A percentile compares a stretch with the other conserved stretches of the same genome.
Conservation (phyloP, 2,329 filamentous ascomycete species). For the Alternaria brassicicola region DNA sequence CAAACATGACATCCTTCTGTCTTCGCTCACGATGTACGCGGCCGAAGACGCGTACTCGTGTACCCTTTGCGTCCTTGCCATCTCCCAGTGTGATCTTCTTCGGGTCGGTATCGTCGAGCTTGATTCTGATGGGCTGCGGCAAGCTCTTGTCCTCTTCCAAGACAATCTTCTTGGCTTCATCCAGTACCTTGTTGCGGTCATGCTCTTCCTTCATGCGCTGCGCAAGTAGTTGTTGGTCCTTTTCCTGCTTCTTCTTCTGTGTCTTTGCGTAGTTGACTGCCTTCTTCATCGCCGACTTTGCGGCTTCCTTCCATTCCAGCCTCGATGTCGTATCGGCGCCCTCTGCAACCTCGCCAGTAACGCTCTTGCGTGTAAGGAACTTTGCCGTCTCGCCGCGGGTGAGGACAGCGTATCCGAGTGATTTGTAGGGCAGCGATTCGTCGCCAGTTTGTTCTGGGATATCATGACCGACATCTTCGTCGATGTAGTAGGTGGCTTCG, state of each 20-base stretch:
- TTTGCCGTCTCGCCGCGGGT: constrained; percentile 67
- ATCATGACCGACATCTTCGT: constrained; percentile 79
- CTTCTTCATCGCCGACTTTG: constrained; percentile 87
- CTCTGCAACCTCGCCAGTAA: constrained; percentile 45
- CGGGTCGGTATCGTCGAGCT: constrained; percentile 71
- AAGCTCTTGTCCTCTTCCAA: constrained; percentile 73
- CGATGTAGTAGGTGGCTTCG: constrained; percentile 69
- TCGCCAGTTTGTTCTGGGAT: constrained; percentile 69
- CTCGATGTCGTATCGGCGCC: constrained; percentile 65
- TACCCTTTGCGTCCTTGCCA: constrained; percentile 64
- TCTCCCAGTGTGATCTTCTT: constrained; percentile 62
- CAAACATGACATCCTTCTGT: constrained; percentile 85
- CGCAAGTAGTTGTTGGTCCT: constrained; percentile 74
- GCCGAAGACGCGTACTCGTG: constrained; percentile 79
- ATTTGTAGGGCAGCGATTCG: constrained; percentile 79
- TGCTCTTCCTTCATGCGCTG: constrained; percentile 75
- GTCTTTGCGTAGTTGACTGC: constrained; percentile 74
- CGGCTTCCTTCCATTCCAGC: constrained; percentile 78
- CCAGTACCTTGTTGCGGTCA: constrained; percentile 72
- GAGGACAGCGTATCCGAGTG: constrained; percentile 77
- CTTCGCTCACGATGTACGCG: constrained; percentile 80
- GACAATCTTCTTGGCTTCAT: constrained; percentile 81
- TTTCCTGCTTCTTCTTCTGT: constrained; percentile 83
- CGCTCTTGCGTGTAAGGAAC: constrained; percentile 70
- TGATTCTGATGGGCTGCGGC: constrained; percentile 75